Evolutionary conservation across 768 basidiomycete genomes (phyloP).

Genomic region (Pholiota molesta): DNA sequence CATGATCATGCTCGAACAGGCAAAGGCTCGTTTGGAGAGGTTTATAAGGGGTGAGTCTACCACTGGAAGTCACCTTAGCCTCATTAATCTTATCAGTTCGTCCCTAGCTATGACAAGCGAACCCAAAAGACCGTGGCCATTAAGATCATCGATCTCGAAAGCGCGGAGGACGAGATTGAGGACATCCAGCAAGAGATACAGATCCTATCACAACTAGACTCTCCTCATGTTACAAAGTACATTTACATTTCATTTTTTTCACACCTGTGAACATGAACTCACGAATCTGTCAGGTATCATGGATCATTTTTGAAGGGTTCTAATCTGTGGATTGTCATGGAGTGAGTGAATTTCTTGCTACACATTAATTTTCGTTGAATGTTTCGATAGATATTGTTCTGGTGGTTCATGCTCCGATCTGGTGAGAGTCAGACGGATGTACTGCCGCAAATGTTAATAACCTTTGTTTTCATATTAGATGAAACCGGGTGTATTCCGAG

Average conservation of each 20-base stretch:
- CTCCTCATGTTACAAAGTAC: slow-evolving; percentile 93
- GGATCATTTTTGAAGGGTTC: slow-evolving; percentile 96
- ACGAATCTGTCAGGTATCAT: slow-evolving; percentile 67
- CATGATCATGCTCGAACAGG: slow-evolving; percentile 49
- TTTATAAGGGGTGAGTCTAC: slow-evolving; percentile 88
- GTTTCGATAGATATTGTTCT: slow-evolving; percentile 78
- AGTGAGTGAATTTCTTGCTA: slow-evolving; percentile 48
- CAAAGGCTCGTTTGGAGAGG: slow-evolving; percentile 98
- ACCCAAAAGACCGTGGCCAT: slow-evolving; percentile 98
- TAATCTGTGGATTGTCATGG: slow-evolving; percentile 99
- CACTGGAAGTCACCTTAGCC: slow-evolving; percentile 12
- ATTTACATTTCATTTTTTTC: slow-evolving; percentile 28
- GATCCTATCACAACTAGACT: slow-evolving; percentile 95
- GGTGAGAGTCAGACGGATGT: slow-evolving; percentile 48
- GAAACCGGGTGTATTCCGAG: slow-evolving; percentile 97
- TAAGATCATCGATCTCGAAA: slow-evolving; percentile 99
- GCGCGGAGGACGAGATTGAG: slow-evolving; percentile 99
- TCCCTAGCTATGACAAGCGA: slow-evolving; percentile 84
- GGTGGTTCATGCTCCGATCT: slow-evolving; percentile 98
- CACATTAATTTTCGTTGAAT: slow-evolving; percentile 5
- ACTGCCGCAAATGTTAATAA: slow-evolving; percentile 9
- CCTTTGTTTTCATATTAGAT: slow-evolving; percentile 56
- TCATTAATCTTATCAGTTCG: slow-evolving; percentile 20
- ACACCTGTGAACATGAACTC: slow-evolving; percentile 15
- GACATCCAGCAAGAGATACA: slow-evolving; percentile 99